Percentiles rank a stretch among this genome's conserved stretches.
Evolutionary conservation across 345 rosid genomes (phyloP).

Genomic region (Bretschneidera sinensis): DNA sequence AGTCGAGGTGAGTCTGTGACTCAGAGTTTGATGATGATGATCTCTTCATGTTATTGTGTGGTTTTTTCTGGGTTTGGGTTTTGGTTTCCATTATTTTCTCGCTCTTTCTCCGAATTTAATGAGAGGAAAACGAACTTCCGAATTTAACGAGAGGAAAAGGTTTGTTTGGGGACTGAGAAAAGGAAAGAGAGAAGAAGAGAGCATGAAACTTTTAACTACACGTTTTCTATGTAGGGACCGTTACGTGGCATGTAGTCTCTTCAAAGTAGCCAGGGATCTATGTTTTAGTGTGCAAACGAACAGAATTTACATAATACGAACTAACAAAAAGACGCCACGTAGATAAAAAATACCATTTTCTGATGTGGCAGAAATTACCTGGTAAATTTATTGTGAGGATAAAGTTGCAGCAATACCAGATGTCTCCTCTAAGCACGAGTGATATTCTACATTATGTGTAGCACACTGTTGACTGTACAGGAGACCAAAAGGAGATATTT

Average conservation of each 20-base stretch:
- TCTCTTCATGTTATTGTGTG: slow-evolving; percentile 41
- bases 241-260: neutral
- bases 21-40: slow-evolving; percentile 67
- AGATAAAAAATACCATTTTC: too few relatives aligned
- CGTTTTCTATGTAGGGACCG: neutral
- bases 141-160: slow-evolving; percentile 5
- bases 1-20: slow-evolving; percentile 33
- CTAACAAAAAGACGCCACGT: too few relatives aligned
- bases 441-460: too few relatives aligned
- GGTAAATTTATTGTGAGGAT: too few relatives aligned
- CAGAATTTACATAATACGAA: too few relatives aligned
- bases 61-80: slow-evolving; percentile 4
- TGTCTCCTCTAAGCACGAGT: too few relatives aligned
- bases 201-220: slow-evolving; percentile 2
- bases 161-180: slow-evolving; percentile 20
- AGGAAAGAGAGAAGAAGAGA: slow-evolving; percentile 6
- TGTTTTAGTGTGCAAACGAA: too few relatives aligned
- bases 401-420: too few relatives aligned
- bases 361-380: too few relatives aligned
- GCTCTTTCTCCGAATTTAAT: slow-evolving; percentile 8
- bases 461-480: too few relatives aligned
- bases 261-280: too few relatives aligned
- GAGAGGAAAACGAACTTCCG: slow-evolving; percentile 7
- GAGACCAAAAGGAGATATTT: too few relatives aligned
- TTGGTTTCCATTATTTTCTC: slow-evolving; percentile 13